phyloP scores from a whole-genome alignment of 2,329 filamentous ascomycete genomes.

The Dactylonectria macrodidyma region DNA sequence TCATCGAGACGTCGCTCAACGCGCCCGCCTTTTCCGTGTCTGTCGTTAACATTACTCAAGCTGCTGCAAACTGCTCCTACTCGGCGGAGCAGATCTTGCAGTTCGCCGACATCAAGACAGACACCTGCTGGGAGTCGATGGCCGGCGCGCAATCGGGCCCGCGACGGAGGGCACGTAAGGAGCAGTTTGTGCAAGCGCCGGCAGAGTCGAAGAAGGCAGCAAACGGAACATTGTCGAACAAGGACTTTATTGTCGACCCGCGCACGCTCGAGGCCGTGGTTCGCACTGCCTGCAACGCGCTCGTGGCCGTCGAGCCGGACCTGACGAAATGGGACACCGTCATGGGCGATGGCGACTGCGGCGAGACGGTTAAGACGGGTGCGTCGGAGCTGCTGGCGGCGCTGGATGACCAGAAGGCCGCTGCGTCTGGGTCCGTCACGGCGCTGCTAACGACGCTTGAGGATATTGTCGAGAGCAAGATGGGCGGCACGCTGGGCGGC shows the following conservation, averaged over 20 bases:
- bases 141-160: constrained; percentile 59
- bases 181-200: constrained; percentile 60
- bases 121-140: constrained; percentile 69
- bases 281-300: constrained; percentile 65
- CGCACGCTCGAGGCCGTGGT: constrained; percentile 68
- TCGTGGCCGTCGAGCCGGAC: constrained; percentile 72
- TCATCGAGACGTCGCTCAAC: constrained; percentile 80
- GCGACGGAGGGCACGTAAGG: constrained; percentile 51
- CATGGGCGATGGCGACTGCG: constrained; percentile 48
- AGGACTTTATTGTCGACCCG: constrained; percentile 67
- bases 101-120: constrained; percentile 76
- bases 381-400: constrained; percentile 65
- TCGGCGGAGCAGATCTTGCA: constrained; percentile 69
- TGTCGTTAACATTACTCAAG: constrained; percentile 70
- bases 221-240: constrained; percentile 32
- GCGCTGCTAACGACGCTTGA: constrained; percentile 65
- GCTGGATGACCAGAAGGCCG: constrained; percentile 56
- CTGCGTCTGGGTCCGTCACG: constrained; percentile 60
- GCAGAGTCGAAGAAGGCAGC: constrained; percentile 54
- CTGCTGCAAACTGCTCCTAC: constrained; percentile 61
- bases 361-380: constrained; percentile 71
- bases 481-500: constrained; percentile 68
- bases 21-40: constrained; percentile 80
- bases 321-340: constrained; percentile 70
- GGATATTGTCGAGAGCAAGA: constrained; percentile 69